These are phyloP conservation scores for Mallotus nudiflorus DNA, from an alignment of 345 rosid genomes.

Conservation along the genomic window DNA sequence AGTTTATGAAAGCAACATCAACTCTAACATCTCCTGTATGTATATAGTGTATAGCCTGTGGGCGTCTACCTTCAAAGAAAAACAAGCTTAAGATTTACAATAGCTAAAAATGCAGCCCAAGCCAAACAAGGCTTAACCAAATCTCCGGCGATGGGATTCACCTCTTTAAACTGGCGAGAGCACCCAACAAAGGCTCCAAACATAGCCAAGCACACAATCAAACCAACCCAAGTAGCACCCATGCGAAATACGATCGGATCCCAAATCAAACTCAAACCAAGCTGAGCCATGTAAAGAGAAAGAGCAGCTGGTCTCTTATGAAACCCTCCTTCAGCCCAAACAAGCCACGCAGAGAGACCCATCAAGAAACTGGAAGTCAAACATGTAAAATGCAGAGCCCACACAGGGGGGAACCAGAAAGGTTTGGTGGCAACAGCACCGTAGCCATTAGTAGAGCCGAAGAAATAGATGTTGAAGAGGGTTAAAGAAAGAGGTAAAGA, in stretches of 20 bases:
- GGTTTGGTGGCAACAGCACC: constrained; percentile 26
- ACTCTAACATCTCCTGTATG: background rate
- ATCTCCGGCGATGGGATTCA: constrained; percentile 68
- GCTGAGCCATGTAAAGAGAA: constrained; percentile 55
- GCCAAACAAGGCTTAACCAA: constrained; percentile 74
- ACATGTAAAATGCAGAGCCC: constrained; percentile 59
- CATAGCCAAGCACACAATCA: constrained; percentile 41
- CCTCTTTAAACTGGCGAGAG: constrained; percentile 45
- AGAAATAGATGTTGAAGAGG: constrained; percentile 45
- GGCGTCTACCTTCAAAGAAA: constrained; percentile 32
- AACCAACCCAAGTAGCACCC: constrained; percentile 51
- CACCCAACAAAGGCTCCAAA: constrained; percentile 58
- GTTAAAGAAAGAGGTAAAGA: constrained; percentile 64
- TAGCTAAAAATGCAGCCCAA: constrained; percentile 61
- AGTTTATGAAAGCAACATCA: background rate
- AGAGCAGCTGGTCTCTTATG: constrained; percentile 56
- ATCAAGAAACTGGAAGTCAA: constrained; percentile 52
- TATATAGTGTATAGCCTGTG: no score
- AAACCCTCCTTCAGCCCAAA: constrained; percentile 91
- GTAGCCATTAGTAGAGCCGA: constrained; percentile 39
- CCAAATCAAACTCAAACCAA: constrained; percentile 56
- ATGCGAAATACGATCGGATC: constrained; percentile 47
- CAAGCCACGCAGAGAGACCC: constrained; percentile 86
- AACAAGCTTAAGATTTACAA: constrained; percentile 61
- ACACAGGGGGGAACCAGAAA: constrained; percentile 62